Evolutionary conservation across 768 basidiomycete species (phyloP), one percentile per base, ranked within the genome.

Genomic region (Pholiota microspora): DNA sequence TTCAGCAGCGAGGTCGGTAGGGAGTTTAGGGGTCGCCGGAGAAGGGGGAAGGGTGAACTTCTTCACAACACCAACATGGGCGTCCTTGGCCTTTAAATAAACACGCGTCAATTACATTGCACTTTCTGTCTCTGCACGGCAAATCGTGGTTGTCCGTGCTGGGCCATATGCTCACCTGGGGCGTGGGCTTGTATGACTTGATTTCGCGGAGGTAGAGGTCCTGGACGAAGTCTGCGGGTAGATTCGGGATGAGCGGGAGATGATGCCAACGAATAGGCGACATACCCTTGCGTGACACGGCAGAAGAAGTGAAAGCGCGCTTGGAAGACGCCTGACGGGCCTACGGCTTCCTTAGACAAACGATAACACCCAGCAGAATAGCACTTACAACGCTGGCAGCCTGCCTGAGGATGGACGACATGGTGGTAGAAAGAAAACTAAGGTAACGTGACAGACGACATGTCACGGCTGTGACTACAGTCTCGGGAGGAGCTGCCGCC

Each of bases 141-240:
- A 12, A 28, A 9, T 45, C 16, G 31, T 3, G 49, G 27, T 12
- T 8, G 32, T 52, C 8, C 2, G 23, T 15, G n/a, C 4, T 23
- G 27, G 4, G 24, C 9, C 35, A 56, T 42, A 29, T n/a, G 80
- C 91, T 70, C 64, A 94, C 94, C 44, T 68, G 70, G 4, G 83
- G 74, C 31, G 84, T 75, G 35, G 91, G 79, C 78, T 92, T 96
- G 84, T 95, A 98, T 4, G 82, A 71, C 74, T 90, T 95, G 64
- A 98, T 80, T 76, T 96, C 89, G 66, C 80, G 85, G 62, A 98
- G 63, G 74, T 98, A 98, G 53, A 97, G 70, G 59, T 97, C 94
- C 81, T 95, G 91, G 50, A 98, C 80, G 67, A 95, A 78, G 78
- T 97, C 95, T 97, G 68, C 73, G 69, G 74, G 70, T 63, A 61